Evolutionary conservation across 257 asterid species (phyloP), one percentile per base, ranked within the genome.

Genomic region (Plantago elongata): DNA sequence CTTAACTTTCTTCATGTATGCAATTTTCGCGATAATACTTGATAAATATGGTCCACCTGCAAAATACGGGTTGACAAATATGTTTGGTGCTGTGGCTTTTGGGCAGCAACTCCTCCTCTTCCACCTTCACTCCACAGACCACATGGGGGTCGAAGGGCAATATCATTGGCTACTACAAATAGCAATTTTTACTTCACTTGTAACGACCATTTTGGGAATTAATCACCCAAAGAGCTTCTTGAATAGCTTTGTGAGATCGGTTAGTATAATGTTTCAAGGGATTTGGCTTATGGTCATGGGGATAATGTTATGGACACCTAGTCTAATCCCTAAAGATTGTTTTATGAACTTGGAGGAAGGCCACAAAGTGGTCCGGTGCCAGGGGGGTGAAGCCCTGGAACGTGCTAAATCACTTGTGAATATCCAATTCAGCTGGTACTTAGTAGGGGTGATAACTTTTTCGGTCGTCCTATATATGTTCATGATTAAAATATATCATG

Each of bases 91-190:
- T 1, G 75, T 72, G 54, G 90, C 95, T 1, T 87, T 85, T 55
- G 90, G 72, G 37, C 93, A 90, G 57, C 83, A 87, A 51, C 83
- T 90, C 60, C 88, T 90, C 45, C 77, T 81, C 74, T 90, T 90
- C 77, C 93, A 83, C 75, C 90, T 90, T 74, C 97, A 90, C 86
- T 87, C 97, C 12, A 55, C 87, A 8, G 96, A 90, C 46, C 97
- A 90, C 72, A 83, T 85, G 97, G 97, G 97, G 0, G 81, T 90
- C 27, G 97, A 90, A 81, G 97, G 95, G 18, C 97, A 85, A 67
- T 90, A 87, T 72, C 97, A 90, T 17, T 73, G 78, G 82, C 80
- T 81, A 9, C 76, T 81, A 0, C 84, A 78, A 76, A 51, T 75
- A 56, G 79, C 61, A 12, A 83, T 90, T 5, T 78, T 82, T 38